Percentiles rank a stretch among this genome's conserved stretches.
phyloP scores from a whole-genome alignment of 2,329 filamentous ascomycete genomes.

The Penicillium sp. region DNA sequence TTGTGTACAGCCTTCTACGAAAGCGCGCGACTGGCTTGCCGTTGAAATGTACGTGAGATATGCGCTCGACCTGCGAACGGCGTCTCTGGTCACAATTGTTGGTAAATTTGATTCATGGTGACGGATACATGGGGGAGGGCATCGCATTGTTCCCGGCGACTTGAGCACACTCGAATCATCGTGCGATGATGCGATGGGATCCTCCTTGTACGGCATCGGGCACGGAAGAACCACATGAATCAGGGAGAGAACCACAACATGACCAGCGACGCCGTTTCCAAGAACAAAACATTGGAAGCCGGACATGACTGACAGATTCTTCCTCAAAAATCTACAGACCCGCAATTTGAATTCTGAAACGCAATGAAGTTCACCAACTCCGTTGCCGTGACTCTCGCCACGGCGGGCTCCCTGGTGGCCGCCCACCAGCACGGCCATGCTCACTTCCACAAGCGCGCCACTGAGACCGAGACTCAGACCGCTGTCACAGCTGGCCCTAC shows the following conservation, averaged over 20 bases:
- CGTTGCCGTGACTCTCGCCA: conserved; percentile 43
- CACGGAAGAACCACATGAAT: background rate
- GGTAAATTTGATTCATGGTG: background rate
- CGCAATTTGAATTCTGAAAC: conserved; percentile 12
- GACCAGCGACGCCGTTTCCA: background rate
- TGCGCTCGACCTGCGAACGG: conserved; percentile 1
- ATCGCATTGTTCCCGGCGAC: background rate
- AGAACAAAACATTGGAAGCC: background rate
- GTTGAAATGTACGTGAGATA: conserved; percentile 34
- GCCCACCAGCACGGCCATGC: conserved; percentile 49
- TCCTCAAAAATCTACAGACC: conserved; percentile 2
- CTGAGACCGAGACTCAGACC: conserved; percentile 45
- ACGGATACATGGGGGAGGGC: background rate
- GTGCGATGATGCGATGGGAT: background rate
- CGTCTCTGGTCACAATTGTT: background rate
- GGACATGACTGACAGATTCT: conserved; percentile 1
- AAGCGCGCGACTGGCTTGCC: conserved; percentile 32
- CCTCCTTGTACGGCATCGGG: background rate
- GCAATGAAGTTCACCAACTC: conserved; percentile 46
- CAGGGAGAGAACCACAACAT: background rate
- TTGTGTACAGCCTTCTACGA: conserved; percentile 31
- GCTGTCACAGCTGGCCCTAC: conserved; percentile 63
- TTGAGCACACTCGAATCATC: background rate
- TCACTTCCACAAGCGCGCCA: conserved; percentile 44
- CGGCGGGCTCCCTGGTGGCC: conserved; percentile 45